Evolutionary conservation across 2,329 filamentous ascomycete genomes (phyloP).

Genomic region (Fusarium mangiferae): DNA sequence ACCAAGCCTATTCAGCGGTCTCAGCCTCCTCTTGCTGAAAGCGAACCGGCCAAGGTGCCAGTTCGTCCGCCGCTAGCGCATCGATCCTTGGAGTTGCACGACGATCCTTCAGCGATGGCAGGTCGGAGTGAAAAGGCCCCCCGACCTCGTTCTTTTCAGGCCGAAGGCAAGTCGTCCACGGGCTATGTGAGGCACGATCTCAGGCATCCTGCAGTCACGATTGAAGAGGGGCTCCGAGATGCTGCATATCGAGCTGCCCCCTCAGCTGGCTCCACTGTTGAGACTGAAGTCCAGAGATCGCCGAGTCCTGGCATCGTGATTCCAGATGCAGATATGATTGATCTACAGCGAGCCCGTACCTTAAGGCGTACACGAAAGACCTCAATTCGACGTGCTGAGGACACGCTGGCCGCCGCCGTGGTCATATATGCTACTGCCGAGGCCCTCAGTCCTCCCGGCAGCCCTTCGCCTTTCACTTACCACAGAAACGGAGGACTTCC

Average conservation of each 20-base stretch:
- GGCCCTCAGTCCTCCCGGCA: constrained; percentile 55
- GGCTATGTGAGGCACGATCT: constrained; percentile 25
- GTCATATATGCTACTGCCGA: constrained; percentile 64
- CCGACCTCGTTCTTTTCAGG: constrained; percentile 29
- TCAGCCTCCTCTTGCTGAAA: constrained; percentile 20
- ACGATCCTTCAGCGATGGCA: constrained; percentile 22
- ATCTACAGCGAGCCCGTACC: constrained; percentile 55
- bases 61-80: constrained; percentile 19
- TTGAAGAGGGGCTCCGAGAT: constrained; percentile 30
- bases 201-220: constrained; percentile 17
- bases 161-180: constrained; percentile 25
- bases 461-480: constrained; percentile 43
- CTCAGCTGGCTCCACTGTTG: neutral
- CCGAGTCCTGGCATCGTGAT: constrained; percentile 60
- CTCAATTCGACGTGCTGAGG: constrained; percentile 60
- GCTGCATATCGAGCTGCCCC: constrained; percentile 16
- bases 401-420: constrained; percentile 64
- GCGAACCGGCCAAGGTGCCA: constrained; percentile 19
- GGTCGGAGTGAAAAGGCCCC: neutral
- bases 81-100: constrained; percentile 7
- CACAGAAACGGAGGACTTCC: constrained; percentile 42
- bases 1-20: constrained; percentile 14
- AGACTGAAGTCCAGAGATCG: constrained; percentile 43
- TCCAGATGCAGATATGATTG: constrained; percentile 53
- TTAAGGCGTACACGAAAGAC: constrained; percentile 58